Percentiles rank a stretch among this genome's conserved stretches.
These are phyloP conservation scores for Globisporangium megalacanthum DNA, from an alignment of 352 stramenopile genomes.

Conservation along the genomic window DNA sequence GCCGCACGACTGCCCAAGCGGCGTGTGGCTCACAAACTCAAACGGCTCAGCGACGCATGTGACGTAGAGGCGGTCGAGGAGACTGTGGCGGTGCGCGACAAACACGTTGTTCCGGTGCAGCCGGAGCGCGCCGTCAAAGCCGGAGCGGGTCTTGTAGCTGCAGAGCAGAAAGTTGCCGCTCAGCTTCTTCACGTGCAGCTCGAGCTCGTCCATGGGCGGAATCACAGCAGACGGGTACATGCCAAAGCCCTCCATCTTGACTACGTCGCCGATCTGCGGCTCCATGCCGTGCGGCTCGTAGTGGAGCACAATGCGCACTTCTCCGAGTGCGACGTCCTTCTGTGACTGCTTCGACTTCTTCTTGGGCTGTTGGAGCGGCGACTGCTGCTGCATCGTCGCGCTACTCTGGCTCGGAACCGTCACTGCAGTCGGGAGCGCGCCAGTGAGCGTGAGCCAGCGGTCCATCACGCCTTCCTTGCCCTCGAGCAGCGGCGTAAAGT, in stretches of 20 bases:
- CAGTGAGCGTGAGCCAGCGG: conserved; percentile 67
- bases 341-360: conserved; percentile 34
- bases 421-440: conserved; percentile 19
- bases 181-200: conserved; percentile 78
- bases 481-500: conserved; percentile 67
- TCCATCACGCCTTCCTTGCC: conserved; percentile 79
- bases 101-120: conserved; percentile 80
- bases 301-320: conserved; percentile 73
- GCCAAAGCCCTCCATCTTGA: conserved; percentile 77
- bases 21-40: conserved; percentile 63
- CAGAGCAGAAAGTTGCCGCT: conserved; percentile 77
- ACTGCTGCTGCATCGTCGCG: conserved; percentile 6
- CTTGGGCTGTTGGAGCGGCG: not conserved
- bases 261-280: conserved; percentile 56
- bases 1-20: conserved; percentile 47
- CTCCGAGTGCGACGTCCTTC: conserved; percentile 50
- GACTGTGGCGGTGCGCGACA: conserved; percentile 62
- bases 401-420: conserved; percentile 1
- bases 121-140: conserved; percentile 53
- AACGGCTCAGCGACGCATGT: conserved; percentile 58
- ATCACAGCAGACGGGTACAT: conserved; percentile 65
- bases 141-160: conserved; percentile 56
- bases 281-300: conserved; percentile 81
- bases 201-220: conserved; percentile 54
- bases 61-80: conserved; percentile 69